Conservation (phyloP, 2,329 filamentous ascomycete genomes). For the Myriosclerotinia duriaeana region DNA sequence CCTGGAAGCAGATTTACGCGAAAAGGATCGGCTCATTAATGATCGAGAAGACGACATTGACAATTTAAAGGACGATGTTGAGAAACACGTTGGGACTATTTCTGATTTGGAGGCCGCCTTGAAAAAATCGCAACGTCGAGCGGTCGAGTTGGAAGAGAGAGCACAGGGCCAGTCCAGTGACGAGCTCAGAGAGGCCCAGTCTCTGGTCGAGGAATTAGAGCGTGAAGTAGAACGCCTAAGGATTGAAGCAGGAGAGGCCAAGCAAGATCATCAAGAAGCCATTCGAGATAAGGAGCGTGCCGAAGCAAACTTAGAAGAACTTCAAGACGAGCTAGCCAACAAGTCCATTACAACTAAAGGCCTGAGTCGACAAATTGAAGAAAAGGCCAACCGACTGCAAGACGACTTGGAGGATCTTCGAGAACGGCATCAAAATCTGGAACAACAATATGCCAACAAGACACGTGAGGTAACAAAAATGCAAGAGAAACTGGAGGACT, state of each 20-base stretch:
- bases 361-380: conserved; percentile 71
- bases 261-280: conserved; percentile 55
- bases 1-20: conserved; percentile 70
- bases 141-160: conserved; percentile 57
- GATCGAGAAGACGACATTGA: conserved; percentile 75
- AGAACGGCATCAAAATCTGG: conserved; percentile 46
- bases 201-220: conserved; percentile 58
- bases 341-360: conserved; percentile 76
- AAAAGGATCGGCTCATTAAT: conserved; percentile 71
- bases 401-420: conserved; percentile 58
- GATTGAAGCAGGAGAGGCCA: conserved; percentile 54
- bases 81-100: conserved; percentile 53
- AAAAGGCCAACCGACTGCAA: conserved; percentile 65
- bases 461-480: conserved; percentile 43
- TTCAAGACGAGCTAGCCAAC: conserved; percentile 76
- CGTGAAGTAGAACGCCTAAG: conserved; percentile 54
- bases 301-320: conserved; percentile 59
- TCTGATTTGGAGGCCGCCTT: conserved; percentile 58
- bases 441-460: conserved; percentile 47
- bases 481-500: conserved; percentile 45
- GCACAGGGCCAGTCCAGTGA: conserved; percentile 49
- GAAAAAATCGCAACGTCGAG: conserved; percentile 54
- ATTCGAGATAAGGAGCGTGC: conserved; percentile 56
- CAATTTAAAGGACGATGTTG: conserved; percentile 56
- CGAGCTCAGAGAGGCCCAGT: conserved; percentile 41